Evolutionary conservation across 1,284 basidiomycete species (phyloP).

Genomic region (Ustilago hordei): DNA sequence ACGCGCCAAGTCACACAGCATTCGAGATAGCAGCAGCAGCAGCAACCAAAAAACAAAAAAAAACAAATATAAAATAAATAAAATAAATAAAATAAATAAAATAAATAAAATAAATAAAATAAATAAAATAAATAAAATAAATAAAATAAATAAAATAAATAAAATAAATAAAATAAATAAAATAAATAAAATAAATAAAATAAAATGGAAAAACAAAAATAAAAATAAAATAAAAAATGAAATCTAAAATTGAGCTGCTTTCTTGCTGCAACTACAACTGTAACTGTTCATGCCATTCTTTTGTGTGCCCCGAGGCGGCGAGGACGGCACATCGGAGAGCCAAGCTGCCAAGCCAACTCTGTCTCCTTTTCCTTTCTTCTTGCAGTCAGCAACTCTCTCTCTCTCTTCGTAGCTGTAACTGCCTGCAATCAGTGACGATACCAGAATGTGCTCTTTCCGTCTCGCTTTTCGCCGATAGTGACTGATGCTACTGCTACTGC

Average conservation of each 20-base stretch:
- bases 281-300: constrained; percentile 8
- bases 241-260: background rate
- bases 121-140: no score
- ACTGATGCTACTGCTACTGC: background rate
- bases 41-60: background rate
- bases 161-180: no score
- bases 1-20: constrained; percentile 8
- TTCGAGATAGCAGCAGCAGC: background rate
- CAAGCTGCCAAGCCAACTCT: background rate
- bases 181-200: no score
- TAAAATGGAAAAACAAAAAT: background rate
- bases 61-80: no score
- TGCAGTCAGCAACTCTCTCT: background rate
- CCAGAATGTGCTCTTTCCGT: background rate
- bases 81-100: no score
- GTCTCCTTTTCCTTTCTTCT: background rate
- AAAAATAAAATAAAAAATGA: background rate
- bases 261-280: background rate
- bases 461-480: background rate
- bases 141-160: no score
- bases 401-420: background rate
- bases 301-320: constrained; percentile 4
- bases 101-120: no score
- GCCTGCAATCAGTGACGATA: constrained; percentile 1
- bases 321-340: constrained; percentile 5